Evolutionary conservation across 257 asterid genomes (phyloP), one percentile per base, ranked within the genome.

Genomic region (Coffea canephora): DNA sequence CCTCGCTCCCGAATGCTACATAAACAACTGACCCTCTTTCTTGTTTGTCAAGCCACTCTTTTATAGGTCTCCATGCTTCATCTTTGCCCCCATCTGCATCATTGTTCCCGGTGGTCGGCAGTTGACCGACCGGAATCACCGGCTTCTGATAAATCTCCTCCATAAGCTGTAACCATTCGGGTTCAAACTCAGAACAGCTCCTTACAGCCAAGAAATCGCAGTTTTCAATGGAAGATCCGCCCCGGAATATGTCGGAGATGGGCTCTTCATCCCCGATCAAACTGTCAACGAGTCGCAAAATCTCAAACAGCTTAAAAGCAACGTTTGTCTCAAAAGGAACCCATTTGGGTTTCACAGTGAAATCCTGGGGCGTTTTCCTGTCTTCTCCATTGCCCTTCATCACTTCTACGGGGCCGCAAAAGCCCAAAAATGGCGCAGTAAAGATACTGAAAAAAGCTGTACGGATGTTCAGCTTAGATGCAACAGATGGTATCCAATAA

Each of bases 1-100:
- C 85, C 78, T 86, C 89, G 48, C 87, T 82, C 14, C 90, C 88
- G 7, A 87, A 87, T 0, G 86, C 88, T 34, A 84, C 83, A 15
- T 82, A 87, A 36, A 86, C 81, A 0, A 86, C 86, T 3, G 86
- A 79, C 0, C 80, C 85, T 64, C 65, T 79, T 46, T 43, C 75
- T 25, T 79, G 82, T 50, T 21, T 71, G 70, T 87, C 84, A 15
- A 84, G 85, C 88, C 90, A 84, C 6, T 71, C 71, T 43, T 87
- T 74, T 0, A 77, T 74, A 21, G 21, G 39, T 6, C 50, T 62
- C 90, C 88, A 87, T 0, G 68, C 55, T 2, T 36, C 69, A 23
- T 76, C 68, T 6, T 79, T 68, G 6, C 16, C 41, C 15, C 25
- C 75, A 4, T 73, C 68, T 6, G 11, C 50, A 15, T 36, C 54